These are phyloP conservation scores for Metarhizium humberi DNA, from an alignment of 2,329 filamentous ascomycete genomes.

Conservation along the genomic window DNA sequence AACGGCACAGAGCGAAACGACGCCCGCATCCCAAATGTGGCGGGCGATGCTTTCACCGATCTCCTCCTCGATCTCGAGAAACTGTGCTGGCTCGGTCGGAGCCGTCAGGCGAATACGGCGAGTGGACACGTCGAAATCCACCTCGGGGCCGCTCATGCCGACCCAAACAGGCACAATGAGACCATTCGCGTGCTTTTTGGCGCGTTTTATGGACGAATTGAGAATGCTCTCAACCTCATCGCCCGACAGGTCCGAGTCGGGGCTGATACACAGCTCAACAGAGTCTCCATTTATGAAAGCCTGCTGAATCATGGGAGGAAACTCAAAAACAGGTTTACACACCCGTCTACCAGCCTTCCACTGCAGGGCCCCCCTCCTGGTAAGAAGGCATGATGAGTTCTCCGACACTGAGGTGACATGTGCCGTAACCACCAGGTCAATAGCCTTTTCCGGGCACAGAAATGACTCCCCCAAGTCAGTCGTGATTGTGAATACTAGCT, in stretches of 20 bases:
- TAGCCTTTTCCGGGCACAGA: slow-evolving; percentile 32
- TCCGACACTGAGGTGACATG: slow-evolving; percentile 12
- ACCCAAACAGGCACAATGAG: slow-evolving; percentile 36
- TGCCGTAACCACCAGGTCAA: slow-evolving; percentile 32
- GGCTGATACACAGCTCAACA: slow-evolving; percentile 19
- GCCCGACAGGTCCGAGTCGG: slow-evolving; percentile 16
- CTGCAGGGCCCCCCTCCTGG: slow-evolving; percentile 17
- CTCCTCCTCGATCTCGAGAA: slow-evolving; percentile 42
- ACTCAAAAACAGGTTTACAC: slow-evolving; percentile 23
- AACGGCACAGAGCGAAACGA: slow-evolving; percentile 31
- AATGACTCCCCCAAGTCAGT: slow-evolving; percentile 50
- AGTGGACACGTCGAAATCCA: slow-evolving; percentile 16
- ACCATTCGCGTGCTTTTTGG: slow-evolving; percentile 18
- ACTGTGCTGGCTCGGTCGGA: slow-evolving; percentile 11
- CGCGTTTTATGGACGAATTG: slow-evolving; percentile 10
- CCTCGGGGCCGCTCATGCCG: slow-evolving; percentile 16
- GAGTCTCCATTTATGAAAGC: slow-evolving; percentile 14
- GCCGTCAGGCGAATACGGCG: slow-evolving; percentile 20
- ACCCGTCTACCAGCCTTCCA: slow-evolving; percentile 29
- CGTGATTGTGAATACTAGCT: slow-evolving; percentile 43
- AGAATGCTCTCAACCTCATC: slow-evolving; percentile 18
- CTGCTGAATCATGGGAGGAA: slow-evolving; percentile 18
- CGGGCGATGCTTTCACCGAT: slow-evolving; percentile 51
- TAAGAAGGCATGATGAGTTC: slow-evolving; percentile 14
- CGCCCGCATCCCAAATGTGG: slow-evolving; percentile 50